Percentiles rank a stretch among this genome's conserved stretches.
phyloP scores from a whole-genome alignment of 495 filamentous ascomycete species.

The Penicillium atrosanguineum region DNA sequence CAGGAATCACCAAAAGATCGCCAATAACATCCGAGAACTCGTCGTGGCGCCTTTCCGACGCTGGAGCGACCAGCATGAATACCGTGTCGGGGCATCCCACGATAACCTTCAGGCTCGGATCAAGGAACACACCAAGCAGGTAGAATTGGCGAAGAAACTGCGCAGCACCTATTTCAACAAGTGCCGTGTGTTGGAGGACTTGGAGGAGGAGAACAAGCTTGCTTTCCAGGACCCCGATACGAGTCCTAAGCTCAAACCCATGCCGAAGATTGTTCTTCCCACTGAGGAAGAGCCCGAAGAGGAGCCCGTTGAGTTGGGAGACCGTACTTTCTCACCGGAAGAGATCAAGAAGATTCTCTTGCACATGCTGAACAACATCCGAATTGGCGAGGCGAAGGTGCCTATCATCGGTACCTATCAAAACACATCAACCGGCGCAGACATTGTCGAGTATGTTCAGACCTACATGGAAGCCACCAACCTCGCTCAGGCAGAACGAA shows the following conservation, averaged over 20 bases:
- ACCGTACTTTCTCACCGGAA: constrained; percentile 77
- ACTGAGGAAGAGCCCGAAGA: constrained; percentile 59
- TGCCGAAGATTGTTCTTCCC: constrained; percentile 62
- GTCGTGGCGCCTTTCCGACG: constrained; percentile 90
- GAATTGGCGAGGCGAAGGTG: constrained; percentile 85
- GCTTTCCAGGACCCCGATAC: constrained; percentile 84
- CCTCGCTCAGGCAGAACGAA: constrained; percentile 83
- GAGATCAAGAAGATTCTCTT: constrained; percentile 84
- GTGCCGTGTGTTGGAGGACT: constrained; percentile 89
- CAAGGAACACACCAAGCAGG: constrained; percentile 89
- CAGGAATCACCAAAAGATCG: constrained; percentile 90
- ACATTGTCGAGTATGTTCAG: constrained; percentile 94
- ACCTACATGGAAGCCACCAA: constrained; percentile 78
- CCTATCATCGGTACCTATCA: constrained; percentile 92
- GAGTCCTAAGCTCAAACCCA: constrained; percentile 47
- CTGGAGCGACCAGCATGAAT: constrained; percentile 93
- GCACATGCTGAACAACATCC: constrained; percentile 85
- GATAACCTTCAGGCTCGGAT: constrained; percentile 87
- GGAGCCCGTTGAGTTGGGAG: constrained; percentile 86
- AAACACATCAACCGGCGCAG: constrained; percentile 84
- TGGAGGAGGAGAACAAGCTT: constrained; percentile 98
- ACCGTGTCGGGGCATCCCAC: constrained; percentile 86
- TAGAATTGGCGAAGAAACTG: constrained; percentile 84
- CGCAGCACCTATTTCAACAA: constrained; percentile 98
- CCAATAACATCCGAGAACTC: constrained; percentile 90